phyloP scores from a whole-genome alignment of 2,329 filamentous ascomycete genomes.

The Sclerotinia borealis region DNA sequence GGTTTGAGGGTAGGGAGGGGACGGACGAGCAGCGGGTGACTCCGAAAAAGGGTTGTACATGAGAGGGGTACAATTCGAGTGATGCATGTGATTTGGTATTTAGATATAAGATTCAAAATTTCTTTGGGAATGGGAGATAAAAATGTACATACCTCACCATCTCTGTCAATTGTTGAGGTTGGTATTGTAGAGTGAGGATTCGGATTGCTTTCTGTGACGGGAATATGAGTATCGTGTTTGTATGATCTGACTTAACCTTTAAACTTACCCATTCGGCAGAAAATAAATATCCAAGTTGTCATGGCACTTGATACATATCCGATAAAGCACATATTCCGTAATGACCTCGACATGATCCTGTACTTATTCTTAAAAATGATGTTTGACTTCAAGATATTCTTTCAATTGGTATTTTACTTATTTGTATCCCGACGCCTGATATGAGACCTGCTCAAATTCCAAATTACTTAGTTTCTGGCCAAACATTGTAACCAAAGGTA shows the following conservation, averaged over 20 bases:
- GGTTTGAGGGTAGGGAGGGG: background rate
- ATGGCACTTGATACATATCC: background rate
- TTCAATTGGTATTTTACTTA: background rate
- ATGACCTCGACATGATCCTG: background rate
- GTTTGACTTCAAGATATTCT: background rate
- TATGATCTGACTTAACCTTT: background rate
- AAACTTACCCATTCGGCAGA: background rate
- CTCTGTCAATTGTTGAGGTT: background rate
- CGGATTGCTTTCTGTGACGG: background rate
- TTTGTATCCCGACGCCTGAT: background rate
- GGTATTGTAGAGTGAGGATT: background rate
- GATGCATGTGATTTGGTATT: no score
- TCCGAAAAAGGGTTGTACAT: background rate
- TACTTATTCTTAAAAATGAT: background rate
- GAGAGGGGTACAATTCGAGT: no score
- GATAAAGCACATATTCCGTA: background rate
- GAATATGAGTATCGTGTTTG: no score
- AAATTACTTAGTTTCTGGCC: constrained; percentile 48
- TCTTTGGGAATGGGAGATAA: background rate
- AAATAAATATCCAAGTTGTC: background rate
- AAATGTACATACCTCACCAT: background rate
- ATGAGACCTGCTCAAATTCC: constrained; percentile 2
- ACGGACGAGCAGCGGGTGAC: background rate
- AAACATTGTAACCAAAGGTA: constrained; percentile 68
- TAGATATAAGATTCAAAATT: no score